Percentiles rank a stretch among this genome's conserved stretches.
Evolutionary conservation across 2,329 filamentous ascomycete species (phyloP).

Genomic region (Sphaerulina populicola): DNA sequence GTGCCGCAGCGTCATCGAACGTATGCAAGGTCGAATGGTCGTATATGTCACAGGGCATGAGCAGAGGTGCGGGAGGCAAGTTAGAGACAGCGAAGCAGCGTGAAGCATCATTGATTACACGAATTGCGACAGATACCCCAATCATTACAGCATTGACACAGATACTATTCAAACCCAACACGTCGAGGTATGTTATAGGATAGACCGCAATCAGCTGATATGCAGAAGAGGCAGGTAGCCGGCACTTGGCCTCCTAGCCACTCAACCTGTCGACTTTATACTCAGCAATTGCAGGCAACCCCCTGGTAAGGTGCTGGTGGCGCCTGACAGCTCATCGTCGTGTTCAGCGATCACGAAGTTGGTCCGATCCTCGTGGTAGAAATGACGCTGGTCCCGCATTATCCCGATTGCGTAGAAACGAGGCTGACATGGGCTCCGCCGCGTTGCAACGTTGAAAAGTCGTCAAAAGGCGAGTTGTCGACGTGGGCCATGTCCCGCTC

Average conservation of each 20-base stretch:
- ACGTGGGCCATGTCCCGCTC: neutral
- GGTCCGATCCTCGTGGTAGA: no score
- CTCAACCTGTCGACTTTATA: neutral
- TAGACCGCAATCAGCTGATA: neutral
- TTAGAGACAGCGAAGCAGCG: neutral
- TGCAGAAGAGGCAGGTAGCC: neutral
- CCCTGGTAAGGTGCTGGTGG: neutral
- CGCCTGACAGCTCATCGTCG: neutral
- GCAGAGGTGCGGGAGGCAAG: neutral
- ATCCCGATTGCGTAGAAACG: no score
- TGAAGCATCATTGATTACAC: neutral
- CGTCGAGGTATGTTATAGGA: neutral
- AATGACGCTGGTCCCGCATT: no score
- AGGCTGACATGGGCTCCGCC: no score
- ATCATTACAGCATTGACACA: neutral
- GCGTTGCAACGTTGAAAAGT: no score
- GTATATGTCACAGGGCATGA: neutral
- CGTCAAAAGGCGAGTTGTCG: no score
- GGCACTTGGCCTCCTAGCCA: neutral
- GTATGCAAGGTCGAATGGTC: neutral
- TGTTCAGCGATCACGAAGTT: no score
- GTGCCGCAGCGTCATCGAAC: neutral
- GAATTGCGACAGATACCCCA: constrained; percentile 6
- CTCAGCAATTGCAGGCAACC: neutral
- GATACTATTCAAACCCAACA: neutral